Evolutionary conservation across 352 stramenopile genomes (phyloP), one percentile per base, ranked within the genome.

Genomic region (Halophytophthora polymorphica): DNA sequence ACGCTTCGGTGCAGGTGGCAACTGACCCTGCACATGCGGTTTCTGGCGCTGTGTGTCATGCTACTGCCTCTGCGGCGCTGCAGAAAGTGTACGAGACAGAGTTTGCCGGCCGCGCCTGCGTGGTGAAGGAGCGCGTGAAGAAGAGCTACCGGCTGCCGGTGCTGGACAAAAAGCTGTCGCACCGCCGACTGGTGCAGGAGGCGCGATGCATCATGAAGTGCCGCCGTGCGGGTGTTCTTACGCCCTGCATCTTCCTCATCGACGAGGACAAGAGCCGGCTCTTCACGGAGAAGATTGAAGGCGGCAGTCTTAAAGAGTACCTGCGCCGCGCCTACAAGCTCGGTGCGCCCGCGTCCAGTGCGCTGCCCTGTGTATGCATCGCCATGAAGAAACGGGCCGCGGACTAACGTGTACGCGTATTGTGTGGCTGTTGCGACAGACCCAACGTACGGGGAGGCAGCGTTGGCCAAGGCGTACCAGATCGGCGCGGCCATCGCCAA

Each of bases 401-500:
- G n/a, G n/a, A n/a, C n/a, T n/a, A n/a, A n/a, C n/a, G n/a, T n/a
- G n/a, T 34, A 61, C 43, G 19, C 37, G 2, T 40, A 35, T 39
- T 40, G 21, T 25, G 6, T 25, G 37, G 35, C 21, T 21, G 28
- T 22, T 48, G 37, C 40, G 42, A 19, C 39, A 86, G 76, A 84
- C 55, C 58, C 62, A 5, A 57, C 64, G 21, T 91, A 91, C 63
- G 71, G 73, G 0, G 42, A 56, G 0, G 55, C 54, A 2, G 87
- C 86, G 8, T 35, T 86, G 34, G 60, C 78, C 47, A 75, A 96
- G 29, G 88, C 87, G 46, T 86, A 86, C 46, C 64, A 79, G 49
- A 92, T 97, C 41, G 92, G 92, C 19, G 71, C 71, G 51, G 73
- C 93, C n/a, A 87, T 97, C 54, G 92, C 80, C 28, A 90, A 87